phyloP scores from a whole-genome alignment of 2,329 filamentous ascomycete genomes.

The Tolypocladium paradoxum region DNA sequence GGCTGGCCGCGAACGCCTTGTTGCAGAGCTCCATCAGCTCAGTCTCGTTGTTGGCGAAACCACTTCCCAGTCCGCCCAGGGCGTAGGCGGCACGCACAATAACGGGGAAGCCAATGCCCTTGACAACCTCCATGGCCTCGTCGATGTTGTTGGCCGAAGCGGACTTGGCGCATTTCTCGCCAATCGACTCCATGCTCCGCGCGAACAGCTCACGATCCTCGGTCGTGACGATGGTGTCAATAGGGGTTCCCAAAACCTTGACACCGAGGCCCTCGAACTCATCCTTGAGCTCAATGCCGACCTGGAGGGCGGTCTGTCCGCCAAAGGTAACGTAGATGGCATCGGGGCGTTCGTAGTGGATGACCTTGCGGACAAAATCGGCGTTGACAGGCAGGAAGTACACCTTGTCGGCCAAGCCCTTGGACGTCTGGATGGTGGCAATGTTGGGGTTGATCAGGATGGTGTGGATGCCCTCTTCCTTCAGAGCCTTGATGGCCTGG shows the following conservation, averaged over 20 bases:
- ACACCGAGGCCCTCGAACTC: conserved; percentile 91
- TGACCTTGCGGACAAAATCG: conserved; percentile 96
- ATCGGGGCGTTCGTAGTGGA: conserved; percentile 86
- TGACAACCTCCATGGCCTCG: conserved; percentile 79
- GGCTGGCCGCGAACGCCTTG: conserved; percentile 89
- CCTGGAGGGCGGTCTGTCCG: conserved; percentile 91
- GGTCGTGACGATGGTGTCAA: conserved; percentile 96
- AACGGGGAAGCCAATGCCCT: conserved; percentile 89
- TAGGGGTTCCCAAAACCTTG: conserved; percentile 88
- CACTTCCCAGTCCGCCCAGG: conserved; percentile 86
- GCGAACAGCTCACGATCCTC: conserved; percentile 97
- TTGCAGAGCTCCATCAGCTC: conserved; percentile 82
- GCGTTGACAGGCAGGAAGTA: conserved; percentile 97
- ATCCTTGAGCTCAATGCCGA: conserved; percentile 95
- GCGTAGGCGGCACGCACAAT: conserved; percentile 96
- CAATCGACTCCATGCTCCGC: conserved; percentile 95
- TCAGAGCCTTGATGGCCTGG: conserved; percentile 96
- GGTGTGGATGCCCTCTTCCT: conserved; percentile 96
- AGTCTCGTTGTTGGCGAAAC: conserved; percentile 80
- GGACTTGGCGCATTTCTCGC: conserved; percentile 95
- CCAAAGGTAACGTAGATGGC: conserved; percentile 97
- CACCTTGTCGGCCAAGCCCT: conserved; percentile 94
- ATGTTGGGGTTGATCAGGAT: conserved; percentile 99
- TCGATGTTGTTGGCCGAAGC: conserved; percentile 82
- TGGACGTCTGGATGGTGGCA: conserved; percentile 96